Conservation (phyloP, 1,284 basidiomycete species). For the Vanrija sp. region DNA sequence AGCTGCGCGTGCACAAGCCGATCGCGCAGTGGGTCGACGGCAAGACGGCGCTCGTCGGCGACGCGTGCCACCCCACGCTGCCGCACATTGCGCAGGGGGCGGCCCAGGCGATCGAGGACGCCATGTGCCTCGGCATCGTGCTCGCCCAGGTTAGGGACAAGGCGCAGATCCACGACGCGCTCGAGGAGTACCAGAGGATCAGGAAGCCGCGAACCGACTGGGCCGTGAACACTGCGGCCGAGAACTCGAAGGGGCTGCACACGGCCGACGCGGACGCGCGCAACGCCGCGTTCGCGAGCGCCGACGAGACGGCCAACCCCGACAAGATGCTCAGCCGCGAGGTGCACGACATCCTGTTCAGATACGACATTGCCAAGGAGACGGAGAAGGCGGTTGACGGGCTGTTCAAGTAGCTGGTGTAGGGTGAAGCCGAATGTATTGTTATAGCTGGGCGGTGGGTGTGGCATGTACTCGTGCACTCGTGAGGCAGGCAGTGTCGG, state of each 20-base stretch:
- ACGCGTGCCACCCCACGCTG: conserved; percentile 42
- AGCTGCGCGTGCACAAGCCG: conserved; percentile 43
- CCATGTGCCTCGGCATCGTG: conserved; percentile 41
- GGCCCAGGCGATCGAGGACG: conserved; percentile 48
- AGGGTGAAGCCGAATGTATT: not conserved
- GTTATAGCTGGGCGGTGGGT: not conserved
- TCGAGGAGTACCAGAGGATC: conserved; percentile 42
- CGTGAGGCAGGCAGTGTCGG: not conserved
- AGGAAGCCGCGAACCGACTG: conserved; percentile 47
- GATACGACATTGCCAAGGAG: conserved; percentile 26
- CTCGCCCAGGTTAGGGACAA: conserved; percentile 36
- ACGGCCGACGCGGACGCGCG: conserved; percentile 30
- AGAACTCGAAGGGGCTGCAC: conserved; percentile 45
- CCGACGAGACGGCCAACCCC: conserved; percentile 26
- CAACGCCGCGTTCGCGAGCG: conserved; percentile 24
- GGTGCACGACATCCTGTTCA: conserved; percentile 27
- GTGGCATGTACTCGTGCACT: not conserved
- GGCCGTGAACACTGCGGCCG: conserved; percentile 40
- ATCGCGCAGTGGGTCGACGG: conserved; percentile 42
- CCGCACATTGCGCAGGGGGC: conserved; percentile 46
- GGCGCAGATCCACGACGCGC: conserved; percentile 39
- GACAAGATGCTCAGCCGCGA: conserved; percentile 52
- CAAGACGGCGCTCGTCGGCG: conserved; percentile 33
- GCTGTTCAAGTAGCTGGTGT: conserved; percentile 1
- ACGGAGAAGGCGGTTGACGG: conserved; percentile 23